Evolutionary conservation across 2,329 filamentous ascomycete species (phyloP).

Genomic region (Talaromyces pinophilus): DNA sequence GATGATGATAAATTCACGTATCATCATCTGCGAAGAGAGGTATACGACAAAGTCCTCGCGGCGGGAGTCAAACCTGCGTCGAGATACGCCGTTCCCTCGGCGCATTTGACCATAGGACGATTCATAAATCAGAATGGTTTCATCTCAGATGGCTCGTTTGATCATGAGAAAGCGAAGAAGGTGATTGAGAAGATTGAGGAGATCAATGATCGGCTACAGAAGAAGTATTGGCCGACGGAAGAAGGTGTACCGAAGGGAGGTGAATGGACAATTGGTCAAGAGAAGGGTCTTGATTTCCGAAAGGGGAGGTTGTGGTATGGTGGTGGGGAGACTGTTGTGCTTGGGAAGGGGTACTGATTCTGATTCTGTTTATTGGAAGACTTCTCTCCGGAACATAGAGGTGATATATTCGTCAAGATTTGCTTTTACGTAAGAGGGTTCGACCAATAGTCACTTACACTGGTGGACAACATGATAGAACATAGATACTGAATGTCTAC

Average conservation of each 20-base stretch:
- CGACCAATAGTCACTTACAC: neutral
- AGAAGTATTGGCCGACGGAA: slow-evolving; percentile 66
- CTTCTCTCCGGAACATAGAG: too few relatives aligned
- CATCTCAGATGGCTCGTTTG: slow-evolving; percentile 32
- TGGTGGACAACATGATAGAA: neutral
- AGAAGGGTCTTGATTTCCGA: slow-evolving; percentile 74
- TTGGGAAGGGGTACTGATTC: slow-evolving; percentile 51
- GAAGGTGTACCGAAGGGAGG: slow-evolving; percentile 53
- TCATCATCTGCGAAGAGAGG: slow-evolving; percentile 81
- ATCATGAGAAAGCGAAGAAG: slow-evolving; percentile 58
- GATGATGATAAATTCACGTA: slow-evolving; percentile 74
- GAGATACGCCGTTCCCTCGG: slow-evolving; percentile 84
- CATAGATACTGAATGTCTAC: neutral
- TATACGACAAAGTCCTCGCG: slow-evolving; percentile 63
- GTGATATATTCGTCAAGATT: neutral
- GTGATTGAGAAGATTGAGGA: slow-evolving; percentile 72
- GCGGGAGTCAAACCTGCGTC: slow-evolving; percentile 71
- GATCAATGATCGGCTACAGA: slow-evolving; percentile 73
- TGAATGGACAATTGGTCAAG: slow-evolving; percentile 86
- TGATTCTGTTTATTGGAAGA: too few relatives aligned
- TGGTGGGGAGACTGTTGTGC: slow-evolving; percentile 67
- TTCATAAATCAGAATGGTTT: slow-evolving; percentile 70
- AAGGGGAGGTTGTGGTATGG: slow-evolving; percentile 85
- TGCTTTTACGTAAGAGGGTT: neutral
- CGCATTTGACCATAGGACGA: slow-evolving; percentile 82